These are phyloP conservation scores for Ceratobasidium sp. DNA, from an alignment of 1,284 basidiomycete species.

Conservation along the genomic window DNA sequence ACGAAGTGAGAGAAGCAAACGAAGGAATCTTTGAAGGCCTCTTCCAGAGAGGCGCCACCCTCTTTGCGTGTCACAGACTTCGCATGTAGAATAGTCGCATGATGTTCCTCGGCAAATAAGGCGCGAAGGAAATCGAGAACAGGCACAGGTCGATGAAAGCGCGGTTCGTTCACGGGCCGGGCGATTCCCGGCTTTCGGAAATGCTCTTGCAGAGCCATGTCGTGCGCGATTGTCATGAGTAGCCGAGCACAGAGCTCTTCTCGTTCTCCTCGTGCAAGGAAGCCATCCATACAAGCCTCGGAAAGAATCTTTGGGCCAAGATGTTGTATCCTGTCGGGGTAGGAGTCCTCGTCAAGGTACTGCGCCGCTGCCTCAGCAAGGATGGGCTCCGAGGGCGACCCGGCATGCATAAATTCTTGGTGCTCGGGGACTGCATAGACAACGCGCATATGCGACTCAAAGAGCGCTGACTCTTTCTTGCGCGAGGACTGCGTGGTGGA, in stretches of 20 bases:
- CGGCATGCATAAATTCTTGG: slow-evolving; percentile 39
- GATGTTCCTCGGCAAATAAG: neutral
- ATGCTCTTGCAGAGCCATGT: neutral
- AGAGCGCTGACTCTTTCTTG: neutral
- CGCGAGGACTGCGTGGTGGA: neutral
- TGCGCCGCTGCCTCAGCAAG: slow-evolving; percentile 42
- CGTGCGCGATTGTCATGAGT: slow-evolving; percentile 4
- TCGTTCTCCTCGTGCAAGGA: slow-evolving; percentile 2
- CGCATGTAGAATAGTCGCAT: neutral
- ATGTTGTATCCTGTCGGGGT: neutral
- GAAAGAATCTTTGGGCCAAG: neutral
- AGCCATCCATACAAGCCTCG: neutral
- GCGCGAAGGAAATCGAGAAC: neutral
- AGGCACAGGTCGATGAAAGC: neutral
- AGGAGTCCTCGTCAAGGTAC: neutral
- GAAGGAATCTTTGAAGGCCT: neutral
- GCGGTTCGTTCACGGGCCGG: neutral
- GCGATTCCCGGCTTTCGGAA: neutral
- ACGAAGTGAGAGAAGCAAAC: slow-evolving; percentile 11
- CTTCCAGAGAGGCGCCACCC: neutral
- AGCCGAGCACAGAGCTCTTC: neutral
- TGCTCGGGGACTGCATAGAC: slow-evolving; percentile 38
- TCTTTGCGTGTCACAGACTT: neutral
- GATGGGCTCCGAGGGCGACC: slow-evolving; percentile 43
- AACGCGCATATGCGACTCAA: slow-evolving; percentile 38